A percentile compares a stretch with the other conserved stretches of the same genome.
Conservation (phyloP, 306 rosid species). For the Mimosa bimucronata region DNA sequence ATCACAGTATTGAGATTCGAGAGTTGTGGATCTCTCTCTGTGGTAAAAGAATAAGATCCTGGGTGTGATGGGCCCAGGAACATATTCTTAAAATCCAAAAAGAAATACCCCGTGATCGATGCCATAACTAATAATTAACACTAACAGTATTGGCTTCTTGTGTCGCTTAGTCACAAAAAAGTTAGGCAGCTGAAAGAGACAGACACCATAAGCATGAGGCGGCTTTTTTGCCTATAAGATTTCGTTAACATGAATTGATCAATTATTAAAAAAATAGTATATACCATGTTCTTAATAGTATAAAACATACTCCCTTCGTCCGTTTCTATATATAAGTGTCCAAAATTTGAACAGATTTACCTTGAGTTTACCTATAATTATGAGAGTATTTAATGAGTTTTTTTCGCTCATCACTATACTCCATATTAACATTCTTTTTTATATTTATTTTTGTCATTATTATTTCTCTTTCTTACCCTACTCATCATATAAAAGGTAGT, state of each 20-base stretch:
- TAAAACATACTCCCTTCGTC: too few species aligned
- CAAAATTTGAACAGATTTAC: too few species aligned
- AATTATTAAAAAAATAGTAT: background rate
- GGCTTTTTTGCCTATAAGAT: background rate
- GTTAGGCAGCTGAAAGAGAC: background rate
- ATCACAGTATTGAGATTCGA: background rate
- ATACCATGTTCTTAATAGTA: too few species aligned
- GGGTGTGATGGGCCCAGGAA: background rate
- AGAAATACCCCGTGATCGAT: background rate
- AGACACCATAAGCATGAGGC: background rate
- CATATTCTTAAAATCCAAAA: background rate
- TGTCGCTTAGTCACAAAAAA: background rate
- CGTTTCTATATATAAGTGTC: too few species aligned
- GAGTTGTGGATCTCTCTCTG: background rate
- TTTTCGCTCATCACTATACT: too few species aligned
- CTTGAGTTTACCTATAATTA: too few species aligned
- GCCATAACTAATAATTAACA: background rate
- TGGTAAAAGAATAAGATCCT: background rate
- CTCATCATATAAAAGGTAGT: too few species aligned
- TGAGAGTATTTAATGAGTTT: too few species aligned
- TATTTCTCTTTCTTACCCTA: too few species aligned
- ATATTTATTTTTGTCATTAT: too few species aligned
- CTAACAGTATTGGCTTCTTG: background rate
- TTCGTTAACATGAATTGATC: background rate
- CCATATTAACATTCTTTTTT: too few species aligned